Percentiles rank a stretch among this genome's conserved stretches.
These are phyloP conservation scores for Nitzschia sp. DNA, from an alignment of 108 stramenopile genomes.

Conservation along the genomic window DNA sequence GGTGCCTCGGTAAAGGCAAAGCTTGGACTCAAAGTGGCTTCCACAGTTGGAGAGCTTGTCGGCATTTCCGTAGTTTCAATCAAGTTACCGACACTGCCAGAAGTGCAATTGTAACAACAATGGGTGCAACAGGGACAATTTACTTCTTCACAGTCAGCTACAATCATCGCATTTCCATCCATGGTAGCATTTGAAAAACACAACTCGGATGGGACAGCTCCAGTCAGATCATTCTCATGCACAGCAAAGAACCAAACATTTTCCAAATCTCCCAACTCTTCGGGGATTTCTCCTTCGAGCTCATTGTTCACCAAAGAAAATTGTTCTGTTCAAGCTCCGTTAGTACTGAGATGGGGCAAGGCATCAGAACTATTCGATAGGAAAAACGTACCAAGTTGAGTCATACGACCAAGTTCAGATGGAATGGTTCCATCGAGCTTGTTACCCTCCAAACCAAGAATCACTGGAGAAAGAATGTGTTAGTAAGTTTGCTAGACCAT, in stretches of 20 bases:
- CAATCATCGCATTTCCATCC: slow-evolving; percentile 12
- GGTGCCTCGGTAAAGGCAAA: not conserved
- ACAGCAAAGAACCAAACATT: slow-evolving; percentile 11
- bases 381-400: not conserved
- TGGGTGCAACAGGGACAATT: slow-evolving; percentile 31
- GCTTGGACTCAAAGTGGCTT: not conserved
- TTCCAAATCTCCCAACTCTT: slow-evolving; percentile 12
- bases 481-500: not conserved
- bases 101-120: slow-evolving; percentile 19
- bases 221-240: slow-evolving; percentile 21
- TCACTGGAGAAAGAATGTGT: not conserved
- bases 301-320: slow-evolving; percentile 27
- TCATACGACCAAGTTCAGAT: slow-evolving; percentile 3
- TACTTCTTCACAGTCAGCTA: slow-evolving; percentile 33
- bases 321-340: not conserved
- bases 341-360: not conserved
- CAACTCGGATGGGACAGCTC: slow-evolving; percentile 30
- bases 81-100: slow-evolving; percentile 2
- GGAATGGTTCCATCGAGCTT: slow-evolving; percentile 18
- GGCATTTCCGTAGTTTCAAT: not conserved
- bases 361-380: not conserved
- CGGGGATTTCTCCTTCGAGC: slow-evolving; percentile 31
- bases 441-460: slow-evolving; percentile 27
- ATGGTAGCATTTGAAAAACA: slow-evolving; percentile 12
- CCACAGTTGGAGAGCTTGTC: not conserved